These are phyloP conservation scores for Salinomyces thailandicus DNA, from an alignment of 2,329 filamentous ascomycete species.

Conservation along the genomic window DNA sequence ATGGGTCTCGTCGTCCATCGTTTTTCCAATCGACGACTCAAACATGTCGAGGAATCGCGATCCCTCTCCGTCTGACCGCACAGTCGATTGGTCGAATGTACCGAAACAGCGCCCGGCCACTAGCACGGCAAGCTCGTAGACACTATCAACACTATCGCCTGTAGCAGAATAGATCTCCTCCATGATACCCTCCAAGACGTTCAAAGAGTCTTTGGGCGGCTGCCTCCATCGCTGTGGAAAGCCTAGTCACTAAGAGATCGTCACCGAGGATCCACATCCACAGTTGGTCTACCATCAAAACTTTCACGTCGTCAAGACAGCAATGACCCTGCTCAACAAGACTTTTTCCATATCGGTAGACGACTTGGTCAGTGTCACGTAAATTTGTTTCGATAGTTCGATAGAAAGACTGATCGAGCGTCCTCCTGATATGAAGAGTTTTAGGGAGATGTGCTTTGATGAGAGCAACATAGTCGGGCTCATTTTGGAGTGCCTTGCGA, in stretches of 20 bases:
- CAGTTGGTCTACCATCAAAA: conserved; percentile 60
- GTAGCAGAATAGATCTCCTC: conserved; percentile 57
- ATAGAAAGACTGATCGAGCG: conserved; percentile 57
- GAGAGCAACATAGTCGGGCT: conserved; percentile 14
- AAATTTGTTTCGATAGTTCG: conserved; percentile 51
- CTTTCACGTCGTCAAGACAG: conserved; percentile 36
- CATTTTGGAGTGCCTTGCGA: background rate
- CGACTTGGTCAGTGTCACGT: conserved; percentile 54
- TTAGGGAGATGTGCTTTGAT: conserved; percentile 1
- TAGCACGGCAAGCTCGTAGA: conserved; percentile 53
- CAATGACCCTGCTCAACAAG: background rate
- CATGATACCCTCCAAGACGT: conserved; percentile 53
- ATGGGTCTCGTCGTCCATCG: conserved; percentile 31
- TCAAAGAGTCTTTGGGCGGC: conserved; percentile 51
- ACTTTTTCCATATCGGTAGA: conserved; percentile 43
- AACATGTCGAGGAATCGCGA: conserved; percentile 60
- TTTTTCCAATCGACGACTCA: conserved; percentile 49
- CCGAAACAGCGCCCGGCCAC: conserved; percentile 38
- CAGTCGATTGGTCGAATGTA: conserved; percentile 44
- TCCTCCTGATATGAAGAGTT: conserved; percentile 48
- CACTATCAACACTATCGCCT: conserved; percentile 46
- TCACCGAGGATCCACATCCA: conserved; percentile 54
- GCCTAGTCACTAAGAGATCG: conserved; percentile 50
- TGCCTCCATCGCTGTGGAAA: conserved; percentile 51
- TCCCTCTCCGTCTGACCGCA: conserved; percentile 48